Percentiles rank a stretch among this genome's conserved stretches.
phyloP scores from a whole-genome alignment of 169 alveolate species.

The Theileria sp. region DNA sequence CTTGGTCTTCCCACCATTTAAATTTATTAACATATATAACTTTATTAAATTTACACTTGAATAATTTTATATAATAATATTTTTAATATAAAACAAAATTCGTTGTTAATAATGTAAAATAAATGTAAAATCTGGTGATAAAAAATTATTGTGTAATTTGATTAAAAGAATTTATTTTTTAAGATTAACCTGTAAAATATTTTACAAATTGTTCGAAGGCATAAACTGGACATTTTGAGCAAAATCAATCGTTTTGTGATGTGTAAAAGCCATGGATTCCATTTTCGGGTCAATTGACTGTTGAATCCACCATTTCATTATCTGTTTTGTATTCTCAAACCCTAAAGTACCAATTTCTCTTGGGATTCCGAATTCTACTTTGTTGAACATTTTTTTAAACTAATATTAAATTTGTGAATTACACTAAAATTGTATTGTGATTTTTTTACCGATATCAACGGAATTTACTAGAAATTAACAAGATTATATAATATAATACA shows the following conservation, averaged over 20 bases:
- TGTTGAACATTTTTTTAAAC: neutral
- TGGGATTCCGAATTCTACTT: slow-evolving; percentile 1
- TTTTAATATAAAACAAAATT: neutral
- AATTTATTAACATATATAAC: neutral
- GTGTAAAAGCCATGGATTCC: slow-evolving; percentile 23
- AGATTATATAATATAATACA: neutral
- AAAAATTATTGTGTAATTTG: neutral
- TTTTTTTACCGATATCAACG: neutral
- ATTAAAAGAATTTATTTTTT: too few species aligned
- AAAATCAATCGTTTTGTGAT: slow-evolving; percentile 8
- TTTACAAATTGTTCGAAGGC: neutral
- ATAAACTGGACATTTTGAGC: neutral
- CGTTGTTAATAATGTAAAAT: neutral
- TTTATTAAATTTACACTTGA: neutral
- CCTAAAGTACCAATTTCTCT: slow-evolving; percentile 21
- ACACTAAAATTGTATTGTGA: neutral
- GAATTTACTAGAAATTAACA: too few species aligned
- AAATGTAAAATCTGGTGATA: neutral
- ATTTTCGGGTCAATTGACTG: slow-evolving; percentile 17
- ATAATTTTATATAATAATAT: too few species aligned
- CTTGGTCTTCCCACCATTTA: neutral
- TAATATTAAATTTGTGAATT: too few species aligned
- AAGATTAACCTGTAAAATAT: too few species aligned
- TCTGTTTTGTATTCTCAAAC: slow-evolving; percentile 2
- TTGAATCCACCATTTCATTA: slow-evolving; percentile 15